Base-by-base conservation (phyloP, 495 filamentous ascomycete species). In the Penicillium canescens region DNA sequence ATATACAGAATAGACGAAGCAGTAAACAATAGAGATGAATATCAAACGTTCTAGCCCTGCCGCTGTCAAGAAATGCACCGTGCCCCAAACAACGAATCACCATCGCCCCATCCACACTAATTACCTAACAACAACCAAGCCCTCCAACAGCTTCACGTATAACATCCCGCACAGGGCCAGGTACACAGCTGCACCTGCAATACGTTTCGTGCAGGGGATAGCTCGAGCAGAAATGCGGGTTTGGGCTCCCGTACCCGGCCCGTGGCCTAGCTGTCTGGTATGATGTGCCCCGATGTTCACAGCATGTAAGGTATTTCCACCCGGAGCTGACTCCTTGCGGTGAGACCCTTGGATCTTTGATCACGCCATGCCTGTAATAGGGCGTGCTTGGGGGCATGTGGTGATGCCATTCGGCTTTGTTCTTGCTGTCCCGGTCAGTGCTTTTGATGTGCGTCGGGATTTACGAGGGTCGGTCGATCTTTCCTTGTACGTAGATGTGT, bases 51-150 rank as follows among this genome's bases (percentile, higher is more conserved):
- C 52, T 55, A 53, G 51, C 43, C 63, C 53, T 42, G 33, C 21
- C 47, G 57, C 66, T 70, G 67, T 71, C 62, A 70, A 57, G 48
- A 57, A 43, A 40, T 57, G 55, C 54, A 43, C 68, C 62, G 63
- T 64, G 66, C 58, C 60, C 46, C 39, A 34, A 46, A 54, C 47
- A 46, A 46, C 72, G 66, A 75, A 74, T 74, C 52, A 62, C 43
- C 49, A 56, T 43, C 40, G 36, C 26, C 20, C 43, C 52, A 47
- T 35, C 38, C 52, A 44, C 65, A 66, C 63, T 54, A 58, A 75
- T 75, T 73, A 75, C 70, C 63, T 75, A 75, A 75, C 59, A 60
- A 53, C 45, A 63, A 65, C 40, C 9, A 16, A 10, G 21, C 23
- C 40, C 24, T 35, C 24, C 38, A 43, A 23, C 44, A 39, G 43